These are phyloP conservation scores for Quercus bicolor DNA, from an alignment of 306 rosid species.

Conservation along the genomic window DNA sequence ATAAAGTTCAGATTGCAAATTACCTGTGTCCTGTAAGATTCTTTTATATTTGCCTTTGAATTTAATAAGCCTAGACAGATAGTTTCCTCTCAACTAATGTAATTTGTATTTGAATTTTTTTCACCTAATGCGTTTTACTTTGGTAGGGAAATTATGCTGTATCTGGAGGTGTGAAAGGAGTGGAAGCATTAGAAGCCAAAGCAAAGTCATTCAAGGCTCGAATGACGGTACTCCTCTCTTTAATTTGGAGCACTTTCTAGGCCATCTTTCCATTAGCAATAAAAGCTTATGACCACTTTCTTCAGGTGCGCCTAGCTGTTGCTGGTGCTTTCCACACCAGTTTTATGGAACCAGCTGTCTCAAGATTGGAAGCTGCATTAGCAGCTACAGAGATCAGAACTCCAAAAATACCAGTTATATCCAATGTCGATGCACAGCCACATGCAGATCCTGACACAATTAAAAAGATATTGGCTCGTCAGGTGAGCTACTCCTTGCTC, in stretches of 20 bases:
- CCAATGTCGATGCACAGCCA: slow-evolving; percentile 87
- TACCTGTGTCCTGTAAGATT: slow-evolving; percentile 81
- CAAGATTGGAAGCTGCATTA: slow-evolving; percentile 92
- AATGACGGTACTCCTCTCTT: slow-evolving; percentile 64
- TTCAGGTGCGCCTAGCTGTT: slow-evolving; percentile 94
- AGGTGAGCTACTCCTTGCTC: slow-evolving; percentile 42
- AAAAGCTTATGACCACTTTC: slow-evolving; percentile 1
- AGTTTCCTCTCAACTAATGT: slow-evolving; percentile 5
- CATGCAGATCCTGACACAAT: slow-evolving; percentile 84
- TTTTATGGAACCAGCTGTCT: slow-evolving; percentile 96
- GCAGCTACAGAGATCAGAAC: slow-evolving; percentile 70
- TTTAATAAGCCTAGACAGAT: slow-evolving; percentile 16
- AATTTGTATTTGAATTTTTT: not conserved
- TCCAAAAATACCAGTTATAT: slow-evolving; percentile 92
- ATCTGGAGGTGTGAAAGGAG: slow-evolving; percentile 94
- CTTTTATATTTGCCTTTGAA: slow-evolving; percentile 15
- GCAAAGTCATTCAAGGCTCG: slow-evolving; percentile 99
- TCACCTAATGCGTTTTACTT: slow-evolving; percentile 8
- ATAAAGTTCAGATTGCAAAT: slow-evolving; percentile 94
- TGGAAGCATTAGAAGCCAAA: slow-evolving; percentile 85
- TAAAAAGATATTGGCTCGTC: slow-evolving; percentile 81
- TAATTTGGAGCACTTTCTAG: not conserved
- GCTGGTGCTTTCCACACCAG: slow-evolving; percentile 97
- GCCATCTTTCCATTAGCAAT: slow-evolving; percentile 15
- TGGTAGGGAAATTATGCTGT: slow-evolving; percentile 93